A percentile compares a stretch with the other conserved stretches of the same genome.
phyloP scores from a whole-genome alignment of 2,329 filamentous ascomycete genomes.

The Plectosphaerella sp. region DNA sequence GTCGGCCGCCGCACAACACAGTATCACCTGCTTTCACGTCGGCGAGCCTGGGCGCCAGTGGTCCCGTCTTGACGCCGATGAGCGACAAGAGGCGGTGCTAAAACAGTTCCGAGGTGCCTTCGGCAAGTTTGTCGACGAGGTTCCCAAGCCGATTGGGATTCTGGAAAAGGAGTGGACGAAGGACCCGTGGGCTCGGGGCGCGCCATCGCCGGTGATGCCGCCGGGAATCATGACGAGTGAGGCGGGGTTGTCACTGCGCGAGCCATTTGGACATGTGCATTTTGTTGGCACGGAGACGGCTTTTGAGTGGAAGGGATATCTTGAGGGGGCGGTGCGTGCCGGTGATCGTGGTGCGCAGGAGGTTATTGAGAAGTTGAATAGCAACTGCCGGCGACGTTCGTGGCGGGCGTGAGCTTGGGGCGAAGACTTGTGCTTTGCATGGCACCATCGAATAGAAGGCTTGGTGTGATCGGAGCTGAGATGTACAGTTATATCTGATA shows the following conservation, averaged over 20 bases:
- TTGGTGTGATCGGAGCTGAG: too few relatives aligned
- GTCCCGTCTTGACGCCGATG: slow-evolving; percentile 15
- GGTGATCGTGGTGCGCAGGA: slow-evolving; percentile 44
- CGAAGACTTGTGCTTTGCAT: too few relatives aligned
- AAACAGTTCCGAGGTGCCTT: slow-evolving; percentile 17
- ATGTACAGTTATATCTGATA: too few relatives aligned
- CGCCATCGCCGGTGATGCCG: slow-evolving; percentile 28
- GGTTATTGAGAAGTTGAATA: slow-evolving; percentile 22
- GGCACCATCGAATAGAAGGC: too few relatives aligned
- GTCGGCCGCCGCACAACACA: slow-evolving; percentile 20
- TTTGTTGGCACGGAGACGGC: slow-evolving; percentile 53
- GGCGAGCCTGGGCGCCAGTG: slow-evolving; percentile 28
- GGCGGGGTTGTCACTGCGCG: slow-evolving; percentile 25
- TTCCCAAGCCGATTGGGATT: slow-evolving; percentile 16
- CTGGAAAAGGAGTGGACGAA: slow-evolving; percentile 30
- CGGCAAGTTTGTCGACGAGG: not conserved
- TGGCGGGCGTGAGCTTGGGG: too few relatives aligned
- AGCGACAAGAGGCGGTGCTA: slow-evolving; percentile 17
- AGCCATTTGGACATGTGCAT: slow-evolving; percentile 24
- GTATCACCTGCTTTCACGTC: slow-evolving; percentile 35
- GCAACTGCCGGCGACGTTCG: not conserved
- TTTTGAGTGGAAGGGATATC: slow-evolving; percentile 50
- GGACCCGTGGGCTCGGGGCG: slow-evolving; percentile 28
- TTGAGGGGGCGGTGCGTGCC: slow-evolving; percentile 50
- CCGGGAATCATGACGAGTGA: slow-evolving; percentile 31